These are phyloP conservation scores for Scenedesmus sp. DNA, from an alignment of 163 green algal genomes.

Conservation along the genomic window DNA sequence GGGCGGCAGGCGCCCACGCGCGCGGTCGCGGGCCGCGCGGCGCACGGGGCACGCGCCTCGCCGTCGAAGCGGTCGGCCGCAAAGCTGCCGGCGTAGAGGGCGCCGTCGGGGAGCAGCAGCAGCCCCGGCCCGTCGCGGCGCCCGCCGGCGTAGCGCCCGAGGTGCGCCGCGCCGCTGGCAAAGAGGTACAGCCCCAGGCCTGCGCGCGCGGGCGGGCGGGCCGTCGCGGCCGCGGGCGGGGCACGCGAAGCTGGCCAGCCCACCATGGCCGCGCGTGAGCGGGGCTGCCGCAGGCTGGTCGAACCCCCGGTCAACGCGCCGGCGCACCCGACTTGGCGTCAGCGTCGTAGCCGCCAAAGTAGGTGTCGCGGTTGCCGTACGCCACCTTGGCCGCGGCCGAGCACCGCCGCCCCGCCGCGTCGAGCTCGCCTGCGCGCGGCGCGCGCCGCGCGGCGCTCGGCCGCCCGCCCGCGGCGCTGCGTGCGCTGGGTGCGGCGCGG, in stretches of 20 bases:
- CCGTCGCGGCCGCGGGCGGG: too few relatives aligned
- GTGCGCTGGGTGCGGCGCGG: too few relatives aligned
- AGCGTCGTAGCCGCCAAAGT: constrained; percentile 70
- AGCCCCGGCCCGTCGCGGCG: constrained; percentile 65
- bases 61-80: constrained; percentile 73
- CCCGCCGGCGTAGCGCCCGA: constrained; percentile 60
- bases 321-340: constrained; percentile 66
- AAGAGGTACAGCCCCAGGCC: constrained; percentile 74
- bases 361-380: constrained; percentile 60
- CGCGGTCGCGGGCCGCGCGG: too few relatives aligned
- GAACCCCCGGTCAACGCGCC: too few relatives aligned
- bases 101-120: constrained; percentile 72
- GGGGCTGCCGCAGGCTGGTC: too few relatives aligned
- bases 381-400: constrained; percentile 10
- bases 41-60: constrained; percentile 46
- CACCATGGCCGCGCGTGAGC: too few relatives aligned
- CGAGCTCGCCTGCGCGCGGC: constrained; percentile 15
- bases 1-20: too few relatives aligned
- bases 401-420: constrained; percentile 3
- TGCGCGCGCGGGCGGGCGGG: too few relatives aligned
- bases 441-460: too few relatives aligned
- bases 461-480: too few relatives aligned
- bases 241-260: too few relatives aligned
- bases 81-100: constrained; percentile 68
- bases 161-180: constrained; percentile 62